These are phyloP conservation scores for Rasamsonia emersonii DNA, from an alignment of 2,329 filamentous ascomycete species.

Conservation along the genomic window DNA sequence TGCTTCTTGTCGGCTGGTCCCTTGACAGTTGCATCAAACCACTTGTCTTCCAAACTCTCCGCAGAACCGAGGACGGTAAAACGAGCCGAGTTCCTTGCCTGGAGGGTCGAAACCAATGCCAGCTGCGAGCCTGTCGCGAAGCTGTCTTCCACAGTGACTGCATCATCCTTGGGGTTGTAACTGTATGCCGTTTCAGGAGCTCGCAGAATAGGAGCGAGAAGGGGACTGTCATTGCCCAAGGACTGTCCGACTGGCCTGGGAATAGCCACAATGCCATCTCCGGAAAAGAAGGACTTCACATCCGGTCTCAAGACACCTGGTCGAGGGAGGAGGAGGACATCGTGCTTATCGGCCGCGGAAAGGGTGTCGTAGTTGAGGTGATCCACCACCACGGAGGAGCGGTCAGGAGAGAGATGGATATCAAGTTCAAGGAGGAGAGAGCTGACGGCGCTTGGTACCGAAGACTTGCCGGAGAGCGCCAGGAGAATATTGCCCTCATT, in stretches of 20 bases:
- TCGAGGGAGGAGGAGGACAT: constrained; percentile 71
- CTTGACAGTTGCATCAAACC: constrained; percentile 75
- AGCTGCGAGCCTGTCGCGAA: constrained; percentile 81
- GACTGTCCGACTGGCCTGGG: constrained; percentile 73
- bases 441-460: constrained; percentile 64
- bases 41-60: constrained; percentile 79
- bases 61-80: constrained; percentile 76
- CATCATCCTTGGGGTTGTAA: constrained; percentile 87
- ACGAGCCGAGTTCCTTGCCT: constrained; percentile 88
- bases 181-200: constrained; percentile 81
- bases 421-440: constrained; percentile 81
- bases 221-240: constrained; percentile 64
- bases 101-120: constrained; percentile 72
- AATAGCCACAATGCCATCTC: constrained; percentile 65
- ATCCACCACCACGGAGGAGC: constrained; percentile 78
- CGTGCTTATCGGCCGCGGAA: constrained; percentile 73
- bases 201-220: constrained; percentile 72
- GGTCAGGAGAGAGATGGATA: constrained; percentile 76
- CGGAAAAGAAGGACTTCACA: constrained; percentile 69
- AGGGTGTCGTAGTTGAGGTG: constrained; percentile 87
- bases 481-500: constrained; percentile 85
- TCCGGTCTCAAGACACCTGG: constrained; percentile 58
- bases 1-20: constrained; percentile 44
- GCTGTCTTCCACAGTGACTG: constrained; percentile 63
- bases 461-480: constrained; percentile 63